These are phyloP conservation scores for Trichoderma sp. DNA, from an alignment of 2,329 filamentous ascomycete genomes.

Conservation along the genomic window DNA sequence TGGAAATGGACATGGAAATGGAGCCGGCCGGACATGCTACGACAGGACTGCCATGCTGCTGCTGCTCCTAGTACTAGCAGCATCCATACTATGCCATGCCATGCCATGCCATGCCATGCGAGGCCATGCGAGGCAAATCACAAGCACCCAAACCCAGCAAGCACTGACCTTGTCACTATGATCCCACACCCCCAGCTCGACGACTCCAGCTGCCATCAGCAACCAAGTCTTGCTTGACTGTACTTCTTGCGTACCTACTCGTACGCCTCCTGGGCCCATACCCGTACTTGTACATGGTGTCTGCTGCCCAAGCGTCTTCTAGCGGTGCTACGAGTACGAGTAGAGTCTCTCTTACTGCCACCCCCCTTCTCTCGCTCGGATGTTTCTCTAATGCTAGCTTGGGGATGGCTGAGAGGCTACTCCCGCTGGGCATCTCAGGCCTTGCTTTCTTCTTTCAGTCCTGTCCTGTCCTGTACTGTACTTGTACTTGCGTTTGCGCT, in stretches of 20 bases:
- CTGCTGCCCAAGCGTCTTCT: constrained; percentile 16
- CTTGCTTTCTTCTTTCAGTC: neutral
- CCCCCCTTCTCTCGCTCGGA: constrained; percentile 9
- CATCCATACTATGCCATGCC: constrained; percentile 2
- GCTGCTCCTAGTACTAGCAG: neutral
- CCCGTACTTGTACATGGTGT: constrained; percentile 12
- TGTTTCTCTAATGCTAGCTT: constrained; percentile 12
- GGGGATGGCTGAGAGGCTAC: constrained; percentile 11
- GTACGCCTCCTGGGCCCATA: constrained; percentile 4
- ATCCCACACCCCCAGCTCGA: constrained; percentile 22
- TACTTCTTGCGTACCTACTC: neutral
- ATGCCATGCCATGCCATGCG: constrained; percentile 10
- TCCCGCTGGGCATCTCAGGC: constrained; percentile 13
- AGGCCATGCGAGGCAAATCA: constrained; percentile 21
- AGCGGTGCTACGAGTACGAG: neutral
- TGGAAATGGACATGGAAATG: neutral
- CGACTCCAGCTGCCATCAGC: constrained; percentile 11
- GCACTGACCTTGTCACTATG: constrained; percentile 12
- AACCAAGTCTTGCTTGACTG: neutral
- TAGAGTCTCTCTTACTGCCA: neutral
- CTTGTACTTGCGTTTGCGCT: constrained; percentile 7
- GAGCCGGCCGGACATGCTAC: neutral
- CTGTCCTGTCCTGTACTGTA: neutral
- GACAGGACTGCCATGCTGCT: neutral
- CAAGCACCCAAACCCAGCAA: neutral